Evolutionary conservation across 371 early-diverging fungal species (phyloP).

Genomic region (Choanephora cucurbitarum): DNA sequence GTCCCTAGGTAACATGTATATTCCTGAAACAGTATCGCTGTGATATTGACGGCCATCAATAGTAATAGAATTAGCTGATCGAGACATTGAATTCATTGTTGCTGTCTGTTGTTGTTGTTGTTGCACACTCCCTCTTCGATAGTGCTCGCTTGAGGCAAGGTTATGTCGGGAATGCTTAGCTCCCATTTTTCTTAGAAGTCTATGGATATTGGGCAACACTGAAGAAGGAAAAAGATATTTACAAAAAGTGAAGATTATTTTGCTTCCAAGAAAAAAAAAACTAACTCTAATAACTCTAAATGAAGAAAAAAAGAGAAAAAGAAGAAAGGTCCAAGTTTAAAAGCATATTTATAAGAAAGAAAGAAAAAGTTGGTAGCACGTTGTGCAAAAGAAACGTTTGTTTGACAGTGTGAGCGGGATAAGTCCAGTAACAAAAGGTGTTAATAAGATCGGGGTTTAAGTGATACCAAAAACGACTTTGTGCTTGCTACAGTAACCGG

Average conservation of each 20-base stretch:
- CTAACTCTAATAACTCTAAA: no score
- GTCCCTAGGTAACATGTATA: conserved; percentile 50
- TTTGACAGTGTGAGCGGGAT: conserved; percentile 11
- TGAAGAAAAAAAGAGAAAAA: conserved; percentile 16
- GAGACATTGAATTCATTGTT: conserved; percentile 3
- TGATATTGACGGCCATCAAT: conserved; percentile 50
- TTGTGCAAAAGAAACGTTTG: conserved; percentile 11
- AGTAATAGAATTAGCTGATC: conserved; percentile 25
- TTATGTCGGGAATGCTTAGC: conserved; percentile 24
- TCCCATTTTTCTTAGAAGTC: conserved; percentile 20
- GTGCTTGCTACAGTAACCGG: no score
- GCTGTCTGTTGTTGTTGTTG: conserved; percentile 6
- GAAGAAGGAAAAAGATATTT: not conserved
- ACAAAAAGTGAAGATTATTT: no score
- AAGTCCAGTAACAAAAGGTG: not conserved
- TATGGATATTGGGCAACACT: not conserved
- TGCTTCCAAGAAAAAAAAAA: no score
- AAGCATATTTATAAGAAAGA: not conserved
- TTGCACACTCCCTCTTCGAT: conserved; percentile 8
- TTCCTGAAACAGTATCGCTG: conserved; percentile 25
- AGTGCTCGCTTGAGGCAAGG: not conserved
- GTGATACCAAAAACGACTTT: not conserved
- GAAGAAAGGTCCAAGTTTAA: not conserved
- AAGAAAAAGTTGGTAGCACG: conserved; percentile 10
- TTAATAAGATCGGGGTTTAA: not conserved